Evolutionary conservation across 2,329 filamentous ascomycete species (phyloP).

Genomic region (Falciphora oryzae): DNA sequence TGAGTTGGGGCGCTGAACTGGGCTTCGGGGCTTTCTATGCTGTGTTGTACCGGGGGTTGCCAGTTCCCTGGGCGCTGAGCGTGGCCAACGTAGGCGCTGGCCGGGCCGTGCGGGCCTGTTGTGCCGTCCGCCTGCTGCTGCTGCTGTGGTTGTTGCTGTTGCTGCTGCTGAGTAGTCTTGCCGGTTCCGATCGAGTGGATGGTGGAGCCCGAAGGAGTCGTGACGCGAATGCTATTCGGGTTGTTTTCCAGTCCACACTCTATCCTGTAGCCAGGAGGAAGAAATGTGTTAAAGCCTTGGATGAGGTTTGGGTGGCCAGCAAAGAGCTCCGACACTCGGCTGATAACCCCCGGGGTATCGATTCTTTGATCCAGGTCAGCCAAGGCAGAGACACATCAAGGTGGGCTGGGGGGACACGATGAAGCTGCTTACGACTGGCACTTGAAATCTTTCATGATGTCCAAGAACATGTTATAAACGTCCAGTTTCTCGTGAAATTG

Average conservation of each 20-base stretch:
- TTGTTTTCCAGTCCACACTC: constrained; percentile 93
- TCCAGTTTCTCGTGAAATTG: constrained; percentile 96
- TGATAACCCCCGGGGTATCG: constrained; percentile 95
- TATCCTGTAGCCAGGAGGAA: constrained; percentile 92
- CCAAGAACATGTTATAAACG: constrained; percentile 93
- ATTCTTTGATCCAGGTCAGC: constrained; percentile 52
- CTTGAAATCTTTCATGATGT: constrained; percentile 99
- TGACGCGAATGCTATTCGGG: constrained; percentile 92
- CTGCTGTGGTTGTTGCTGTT: constrained; percentile 22
- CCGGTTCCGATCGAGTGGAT: constrained; percentile 72
- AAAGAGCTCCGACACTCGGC: constrained; percentile 91
- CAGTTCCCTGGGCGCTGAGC: constrained; percentile 41
- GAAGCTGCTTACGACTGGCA: constrained; percentile 71
- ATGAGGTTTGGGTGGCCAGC: constrained; percentile 93
- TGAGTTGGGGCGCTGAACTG: constrained; percentile 54
- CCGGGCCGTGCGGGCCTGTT: constrained; percentile 29
- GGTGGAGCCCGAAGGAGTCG: constrained; percentile 95
- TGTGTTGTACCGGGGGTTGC: constrained; percentile 50
- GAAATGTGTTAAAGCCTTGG: constrained; percentile 96
- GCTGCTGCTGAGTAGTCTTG: constrained; percentile 33
- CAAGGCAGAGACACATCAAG: not conserved
- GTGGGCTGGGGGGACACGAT: not conserved
- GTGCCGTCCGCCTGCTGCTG: constrained; percentile 31
- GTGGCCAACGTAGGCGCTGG: constrained; percentile 41
- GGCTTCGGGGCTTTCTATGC: constrained; percentile 57